phyloP scores from a whole-genome alignment of 2,329 filamentous ascomycete species.

The Exophiala spinifera region DNA sequence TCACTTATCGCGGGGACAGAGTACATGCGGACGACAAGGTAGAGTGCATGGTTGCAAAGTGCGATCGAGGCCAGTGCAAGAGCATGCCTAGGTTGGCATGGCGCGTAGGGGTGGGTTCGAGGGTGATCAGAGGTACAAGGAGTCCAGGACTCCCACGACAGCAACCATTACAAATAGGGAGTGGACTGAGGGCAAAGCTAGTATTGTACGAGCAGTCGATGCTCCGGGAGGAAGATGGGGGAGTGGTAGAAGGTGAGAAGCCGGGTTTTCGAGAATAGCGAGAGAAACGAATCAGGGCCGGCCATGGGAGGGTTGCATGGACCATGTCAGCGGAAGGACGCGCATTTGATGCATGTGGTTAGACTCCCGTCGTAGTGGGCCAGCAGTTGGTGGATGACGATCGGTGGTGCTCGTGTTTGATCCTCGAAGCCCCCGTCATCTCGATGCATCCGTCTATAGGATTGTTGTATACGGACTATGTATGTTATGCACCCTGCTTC shows the following conservation, averaged over 20 bases:
- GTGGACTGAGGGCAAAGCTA: conserved; percentile 8
- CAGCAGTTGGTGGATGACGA: neutral
- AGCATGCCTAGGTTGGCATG: conserved; percentile 21
- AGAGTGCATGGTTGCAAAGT: conserved; percentile 20
- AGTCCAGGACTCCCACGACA: neutral
- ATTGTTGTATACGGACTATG: neutral
- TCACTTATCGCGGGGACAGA: conserved; percentile 5
- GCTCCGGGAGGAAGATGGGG: conserved; percentile 5
- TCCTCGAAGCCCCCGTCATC: neutral
- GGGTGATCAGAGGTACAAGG: conserved; percentile 8
- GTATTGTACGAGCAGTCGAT: neutral
- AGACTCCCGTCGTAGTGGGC: neutral
- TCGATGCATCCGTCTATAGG: neutral
- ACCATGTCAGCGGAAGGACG: neutral
- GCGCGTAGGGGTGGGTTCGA: conserved; percentile 1
- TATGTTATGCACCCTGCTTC: neutral
- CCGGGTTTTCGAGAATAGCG: conserved; percentile 7
- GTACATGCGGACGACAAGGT: conserved; percentile 10
- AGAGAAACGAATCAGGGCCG: neutral
- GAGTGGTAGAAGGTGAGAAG: conserved; percentile 1
- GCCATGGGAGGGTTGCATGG: neutral
- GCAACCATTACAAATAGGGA: neutral
- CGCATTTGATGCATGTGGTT: neutral
- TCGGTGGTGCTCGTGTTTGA: neutral
- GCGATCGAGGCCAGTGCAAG: conserved; percentile 16